Conservation (phyloP, 768 basidiomycete genomes). For the Mycena epipterygia region DNA sequence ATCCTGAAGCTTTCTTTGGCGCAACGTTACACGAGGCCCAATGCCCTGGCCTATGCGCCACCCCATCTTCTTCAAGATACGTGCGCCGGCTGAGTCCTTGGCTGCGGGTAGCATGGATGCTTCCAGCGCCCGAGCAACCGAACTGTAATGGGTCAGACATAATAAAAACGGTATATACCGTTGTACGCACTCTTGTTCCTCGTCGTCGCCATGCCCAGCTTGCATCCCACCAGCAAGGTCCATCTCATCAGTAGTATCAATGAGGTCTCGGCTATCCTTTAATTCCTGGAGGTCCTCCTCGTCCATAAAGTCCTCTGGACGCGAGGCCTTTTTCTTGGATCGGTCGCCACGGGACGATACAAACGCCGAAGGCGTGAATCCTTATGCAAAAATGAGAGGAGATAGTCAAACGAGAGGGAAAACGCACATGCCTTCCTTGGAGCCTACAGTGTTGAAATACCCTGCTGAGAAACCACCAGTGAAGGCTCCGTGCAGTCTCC, state of each 20-base stretch:
- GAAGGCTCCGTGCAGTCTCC: slow-evolving; percentile 97
- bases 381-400: slow-evolving; percentile 54
- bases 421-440: slow-evolving; percentile 84
- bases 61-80: slow-evolving; percentile 94
- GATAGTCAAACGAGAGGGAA: neutral
- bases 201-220: slow-evolving; percentile 52
- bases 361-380: slow-evolving; percentile 96
- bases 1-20: slow-evolving; percentile 82
- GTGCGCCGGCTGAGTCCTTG: slow-evolving; percentile 85
- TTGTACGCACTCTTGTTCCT: slow-evolving; percentile 68
- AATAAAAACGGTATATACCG: neutral
- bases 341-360: slow-evolving; percentile 89
- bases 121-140: slow-evolving; percentile 73
- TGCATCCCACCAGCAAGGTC: slow-evolving; percentile 72
- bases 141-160: slow-evolving; percentile 54
- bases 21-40: slow-evolving; percentile 87
- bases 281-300: slow-evolving; percentile 94
- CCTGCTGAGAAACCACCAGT: slow-evolving; percentile 98
- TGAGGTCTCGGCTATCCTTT: slow-evolving; percentile 77
- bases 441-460: slow-evolving; percentile 96
- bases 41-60: slow-evolving; percentile 95
- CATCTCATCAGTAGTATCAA: slow-evolving; percentile 87
- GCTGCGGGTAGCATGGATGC: slow-evolving; percentile 79
- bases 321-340: slow-evolving; percentile 69
- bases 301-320: slow-evolving; percentile 98